These are phyloP conservation scores for Agrocybe praecox DNA, from an alignment of 768 basidiomycete species.

Conservation along the genomic window DNA sequence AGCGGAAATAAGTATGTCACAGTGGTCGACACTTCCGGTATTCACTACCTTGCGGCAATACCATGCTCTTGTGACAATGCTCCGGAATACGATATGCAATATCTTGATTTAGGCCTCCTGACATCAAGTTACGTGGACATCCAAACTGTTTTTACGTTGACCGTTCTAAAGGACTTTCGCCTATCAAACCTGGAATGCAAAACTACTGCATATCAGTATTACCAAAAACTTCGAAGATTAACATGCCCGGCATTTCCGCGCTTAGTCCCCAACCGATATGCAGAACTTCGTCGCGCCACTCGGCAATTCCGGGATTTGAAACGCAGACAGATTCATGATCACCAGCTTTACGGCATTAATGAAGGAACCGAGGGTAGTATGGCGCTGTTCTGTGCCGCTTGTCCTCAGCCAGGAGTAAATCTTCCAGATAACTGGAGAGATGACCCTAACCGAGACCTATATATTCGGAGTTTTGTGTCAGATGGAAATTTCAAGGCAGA, in stretches of 20 bases:
- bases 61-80: not conserved
- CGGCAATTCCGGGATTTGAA: slow-evolving; percentile 17
- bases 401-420: slow-evolving; percentile 23
- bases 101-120: slow-evolving; percentile 2
- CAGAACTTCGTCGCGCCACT: slow-evolving; percentile 12
- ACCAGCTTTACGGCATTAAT: no score
- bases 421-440: slow-evolving; percentile 11
- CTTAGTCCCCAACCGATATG: slow-evolving; percentile 14
- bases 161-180: slow-evolving; percentile 8
- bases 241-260: slow-evolving; percentile 5
- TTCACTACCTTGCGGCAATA: not conserved
- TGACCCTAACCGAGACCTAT: not conserved
- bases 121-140: slow-evolving; percentile 6
- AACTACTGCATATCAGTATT: slow-evolving; percentile 9
- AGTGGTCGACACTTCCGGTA: slow-evolving; percentile 1
- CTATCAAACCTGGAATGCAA: slow-evolving; percentile 12
- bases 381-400: slow-evolving; percentile 20
- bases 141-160: slow-evolving; percentile 13
- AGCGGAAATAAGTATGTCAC: not conserved
- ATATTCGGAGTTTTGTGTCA: slow-evolving; percentile 16
- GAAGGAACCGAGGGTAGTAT: no score
- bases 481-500: slow-evolving; percentile 30
- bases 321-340: slow-evolving; percentile 7
- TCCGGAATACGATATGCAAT: not conserved
- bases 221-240: slow-evolving; percentile 4